Evolutionary conservation across 2,329 filamentous ascomycete genomes (phyloP).

Genomic region (Trichoderma endophyticum): DNA sequence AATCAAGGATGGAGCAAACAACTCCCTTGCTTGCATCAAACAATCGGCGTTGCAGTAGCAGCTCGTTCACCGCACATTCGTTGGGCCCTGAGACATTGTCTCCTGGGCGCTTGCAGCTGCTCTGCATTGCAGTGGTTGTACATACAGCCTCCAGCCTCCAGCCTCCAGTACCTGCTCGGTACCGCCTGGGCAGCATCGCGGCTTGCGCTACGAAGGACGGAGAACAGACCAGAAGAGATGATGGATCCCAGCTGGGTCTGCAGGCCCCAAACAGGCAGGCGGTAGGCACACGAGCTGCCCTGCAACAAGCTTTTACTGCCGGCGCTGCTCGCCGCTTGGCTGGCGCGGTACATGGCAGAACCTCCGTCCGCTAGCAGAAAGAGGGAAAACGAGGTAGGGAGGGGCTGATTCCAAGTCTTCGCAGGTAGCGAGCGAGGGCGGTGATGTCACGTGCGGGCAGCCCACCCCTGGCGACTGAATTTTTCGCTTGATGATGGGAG

Average conservation of each 20-base stretch:
- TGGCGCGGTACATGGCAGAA: neutral
- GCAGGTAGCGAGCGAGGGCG: conserved; percentile 4
- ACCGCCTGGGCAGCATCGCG: neutral
- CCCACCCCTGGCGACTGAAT: conserved; percentile 38
- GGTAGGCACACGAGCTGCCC: neutral
- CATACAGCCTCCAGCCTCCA: neutral
- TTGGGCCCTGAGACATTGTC: neutral
- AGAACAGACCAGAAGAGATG: conserved; percentile 5
- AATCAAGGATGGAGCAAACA: neutral
- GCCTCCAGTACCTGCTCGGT: neutral
- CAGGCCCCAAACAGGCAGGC: neutral
- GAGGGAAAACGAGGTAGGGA: neutral
- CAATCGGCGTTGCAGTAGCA: neutral
- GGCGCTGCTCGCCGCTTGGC: neutral
- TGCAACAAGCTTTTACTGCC: neutral
- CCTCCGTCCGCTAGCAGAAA: neutral
- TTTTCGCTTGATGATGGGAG: conserved; percentile 37
- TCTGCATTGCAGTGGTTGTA: neutral
- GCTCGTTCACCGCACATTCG: conserved; percentile 13
- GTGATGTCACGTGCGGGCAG: conserved; percentile 37
- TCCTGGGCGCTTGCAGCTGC: neutral
- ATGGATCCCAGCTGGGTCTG: neutral
- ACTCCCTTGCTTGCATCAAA: neutral
- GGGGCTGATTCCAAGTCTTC: neutral
- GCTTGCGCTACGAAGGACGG: conserved; percentile 12